phyloP scores from a whole-genome alignment of 176 grass and related monocot genomes.

The Sorghum bicolor region Sorghum_bicolor_NCBIv3 NC_012873.2:65602501-65603000 shows the following conservation, averaged over 20 bases:
- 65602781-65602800: conserved; percentile 12
- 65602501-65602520: conserved; percentile 88
- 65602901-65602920: background rate
- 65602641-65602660: conserved; percentile 1
- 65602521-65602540: conserved; percentile 94
- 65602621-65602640: conserved; percentile 9
- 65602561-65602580: conserved; percentile 47
- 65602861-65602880: conserved; percentile 69
- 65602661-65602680: background rate
- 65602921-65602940: background rate
- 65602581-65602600: conserved; percentile 1
- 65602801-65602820: conserved; percentile 97
- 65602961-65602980: background rate
- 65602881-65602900: conserved; percentile 97
- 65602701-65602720: background rate
- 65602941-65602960: too few species aligned
- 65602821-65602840: conserved; percentile 96
- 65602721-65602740: background rate
- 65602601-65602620: conserved; percentile 18
- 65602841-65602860: conserved; percentile 84
- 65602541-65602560: conserved; percentile 91
- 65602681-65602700: conserved; percentile 1
- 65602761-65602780: conserved; percentile 7
- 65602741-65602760: background rate
- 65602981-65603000: background rate